A percentile compares a stretch with the other conserved stretches of the same genome.
Conservation (phyloP, 1,284 basidiomycete genomes). For the Acaromyces ingoldii region DNA sequence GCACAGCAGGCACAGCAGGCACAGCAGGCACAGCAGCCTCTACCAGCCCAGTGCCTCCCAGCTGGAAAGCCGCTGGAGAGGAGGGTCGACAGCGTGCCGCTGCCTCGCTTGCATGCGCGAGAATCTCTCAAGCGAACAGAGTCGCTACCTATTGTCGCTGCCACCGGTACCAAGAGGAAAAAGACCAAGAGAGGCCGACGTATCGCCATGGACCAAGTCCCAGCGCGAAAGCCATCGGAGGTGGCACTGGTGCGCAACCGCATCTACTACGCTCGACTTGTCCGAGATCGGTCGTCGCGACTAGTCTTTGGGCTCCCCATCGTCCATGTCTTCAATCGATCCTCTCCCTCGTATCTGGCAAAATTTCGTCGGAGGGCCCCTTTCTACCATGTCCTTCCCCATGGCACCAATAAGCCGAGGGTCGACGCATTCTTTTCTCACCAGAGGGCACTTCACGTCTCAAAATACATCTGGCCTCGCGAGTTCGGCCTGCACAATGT, state of each 20-base stretch:
- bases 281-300: slow-evolving; percentile 56
- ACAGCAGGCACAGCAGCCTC: too few relatives aligned
- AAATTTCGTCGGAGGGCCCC: neutral
- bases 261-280: slow-evolving; percentile 66
- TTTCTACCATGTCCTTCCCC: too few relatives aligned
- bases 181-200: too few relatives aligned
- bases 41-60: slow-evolving; percentile 1
- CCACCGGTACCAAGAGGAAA: too few relatives aligned
- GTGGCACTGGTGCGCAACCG: slow-evolving; percentile 60
- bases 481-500: slow-evolving; percentile 67
- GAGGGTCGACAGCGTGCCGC: slow-evolving; percentile 8
- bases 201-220: too few relatives aligned
- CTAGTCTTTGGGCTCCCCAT: slow-evolving; percentile 63
- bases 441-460: too few relatives aligned
- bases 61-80: too few relatives aligned
- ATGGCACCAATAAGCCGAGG: too few relatives aligned
- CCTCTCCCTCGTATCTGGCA: slow-evolving; percentile 18
- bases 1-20: too few relatives aligned
- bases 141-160: neutral
- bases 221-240: slow-evolving; percentile 52
- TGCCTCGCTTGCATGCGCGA: slow-evolving; percentile 1
- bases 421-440: too few relatives aligned
- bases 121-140: neutral
- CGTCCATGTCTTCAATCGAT: slow-evolving; percentile 51
- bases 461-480: slow-evolving; percentile 78